Evolutionary conservation across 306 rosid species (phyloP).

Genomic region (Canavalia gladiata): DNA sequence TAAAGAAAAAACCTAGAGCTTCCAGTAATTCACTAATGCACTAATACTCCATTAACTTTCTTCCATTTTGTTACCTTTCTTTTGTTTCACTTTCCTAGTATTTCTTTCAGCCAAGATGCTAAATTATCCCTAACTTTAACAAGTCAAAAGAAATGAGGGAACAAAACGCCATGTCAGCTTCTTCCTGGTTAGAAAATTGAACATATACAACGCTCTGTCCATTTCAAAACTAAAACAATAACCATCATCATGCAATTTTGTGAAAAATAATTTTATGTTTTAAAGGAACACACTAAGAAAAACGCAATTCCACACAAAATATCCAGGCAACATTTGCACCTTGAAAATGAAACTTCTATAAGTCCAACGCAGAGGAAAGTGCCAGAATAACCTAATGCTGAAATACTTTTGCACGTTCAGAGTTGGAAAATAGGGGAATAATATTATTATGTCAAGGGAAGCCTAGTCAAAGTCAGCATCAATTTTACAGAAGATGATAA

Average conservation of each 20-base stretch:
- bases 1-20: slow-evolving; percentile 29
- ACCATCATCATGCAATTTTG: slow-evolving; percentile 35
- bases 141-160: slow-evolving; percentile 22
- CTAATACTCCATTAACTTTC: slow-evolving; percentile 23
- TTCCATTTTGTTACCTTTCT: not conserved
- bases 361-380: slow-evolving; percentile 14
- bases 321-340: slow-evolving; percentile 19
- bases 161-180: slow-evolving; percentile 6
- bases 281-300: slow-evolving; percentile 11
- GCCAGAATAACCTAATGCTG: slow-evolving; percentile 30
- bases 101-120: slow-evolving; percentile 40
- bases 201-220: slow-evolving; percentile 28
- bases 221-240: slow-evolving; percentile 31
- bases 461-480: slow-evolving; percentile 23
- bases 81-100: slow-evolving; percentile 8
- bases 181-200: slow-evolving; percentile 27
- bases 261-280: slow-evolving; percentile 18
- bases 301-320: slow-evolving; percentile 27
- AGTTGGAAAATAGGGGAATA: slow-evolving; percentile 20
- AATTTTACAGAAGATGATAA: slow-evolving; percentile 10
- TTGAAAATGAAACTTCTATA: slow-evolving; percentile 9
- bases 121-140: slow-evolving; percentile 12
- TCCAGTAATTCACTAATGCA: slow-evolving; percentile 6
- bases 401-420: slow-evolving; percentile 15
- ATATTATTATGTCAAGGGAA: slow-evolving; percentile 30